Percentiles rank a stretch among this genome's conserved stretches.
These are phyloP conservation scores for Lachnellula cervina DNA, from an alignment of 2,329 filamentous ascomycete genomes.

Conservation along the genomic window DNA sequence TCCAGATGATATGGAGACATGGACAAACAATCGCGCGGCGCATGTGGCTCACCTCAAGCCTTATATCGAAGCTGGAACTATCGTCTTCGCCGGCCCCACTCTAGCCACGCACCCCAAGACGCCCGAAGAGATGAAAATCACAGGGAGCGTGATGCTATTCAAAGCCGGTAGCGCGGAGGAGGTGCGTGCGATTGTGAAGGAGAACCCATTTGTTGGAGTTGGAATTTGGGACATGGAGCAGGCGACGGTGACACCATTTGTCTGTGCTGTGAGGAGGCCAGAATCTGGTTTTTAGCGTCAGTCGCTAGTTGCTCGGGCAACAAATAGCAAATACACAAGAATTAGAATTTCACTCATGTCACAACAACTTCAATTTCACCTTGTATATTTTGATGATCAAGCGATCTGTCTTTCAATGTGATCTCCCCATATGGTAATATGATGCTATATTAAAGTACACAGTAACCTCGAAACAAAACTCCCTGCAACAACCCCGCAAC, in stretches of 20 bases:
- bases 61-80: neutral
- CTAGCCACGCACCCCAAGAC: neutral
- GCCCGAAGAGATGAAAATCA: neutral
- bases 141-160: neutral
- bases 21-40: neutral
- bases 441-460: no score
- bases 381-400: no score
- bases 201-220: neutral
- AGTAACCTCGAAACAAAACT: neutral
- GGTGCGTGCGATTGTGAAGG: neutral
- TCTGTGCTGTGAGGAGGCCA: neutral
- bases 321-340: no score
- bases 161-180: neutral
- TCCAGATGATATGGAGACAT: neutral
- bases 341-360: neutral
- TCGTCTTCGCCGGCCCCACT: neutral
- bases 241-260: neutral
- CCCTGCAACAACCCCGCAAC: neutral
- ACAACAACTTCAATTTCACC: neutral
- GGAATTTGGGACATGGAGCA: neutral
- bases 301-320: no score
- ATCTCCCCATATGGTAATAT: no score
- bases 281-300: neutral
- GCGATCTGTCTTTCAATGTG: no score
- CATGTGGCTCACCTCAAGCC: neutral